phyloP scores from a whole-genome alignment of 768 basidiomycete species.

The Tricholoma matsutake region DNA sequence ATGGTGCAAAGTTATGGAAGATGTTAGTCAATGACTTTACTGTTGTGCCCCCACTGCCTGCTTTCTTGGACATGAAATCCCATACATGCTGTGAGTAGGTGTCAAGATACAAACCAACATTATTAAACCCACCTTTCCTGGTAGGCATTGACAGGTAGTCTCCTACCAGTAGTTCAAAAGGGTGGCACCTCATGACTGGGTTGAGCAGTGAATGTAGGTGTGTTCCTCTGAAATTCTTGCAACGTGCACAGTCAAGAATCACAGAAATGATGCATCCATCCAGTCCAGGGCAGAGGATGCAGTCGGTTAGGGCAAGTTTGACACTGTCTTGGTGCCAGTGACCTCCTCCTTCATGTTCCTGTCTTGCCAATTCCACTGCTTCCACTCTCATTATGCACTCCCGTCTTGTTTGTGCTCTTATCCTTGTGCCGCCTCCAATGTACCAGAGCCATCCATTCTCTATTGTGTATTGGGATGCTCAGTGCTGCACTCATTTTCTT shows the following conservation, averaged over 20 bases:
- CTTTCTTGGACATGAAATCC: conserved; percentile 24
- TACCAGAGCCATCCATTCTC: conserved; percentile 14
- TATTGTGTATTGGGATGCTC: conserved; percentile 5
- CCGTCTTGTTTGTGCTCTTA: background rate
- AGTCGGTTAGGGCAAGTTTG: background rate
- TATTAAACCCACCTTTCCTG: conserved; percentile 29
- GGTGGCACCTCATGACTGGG: conserved; percentile 8
- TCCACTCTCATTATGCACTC: conserved; percentile 7
- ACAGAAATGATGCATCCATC: background rate
- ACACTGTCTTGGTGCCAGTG: background rate
- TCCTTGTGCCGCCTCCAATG: background rate
- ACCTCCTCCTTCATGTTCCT: background rate
- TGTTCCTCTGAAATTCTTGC: conserved; percentile 29
- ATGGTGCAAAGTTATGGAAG: conserved; percentile 1
- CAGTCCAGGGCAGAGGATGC: background rate
- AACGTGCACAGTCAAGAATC: conserved; percentile 6
- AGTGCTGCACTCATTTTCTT: background rate
- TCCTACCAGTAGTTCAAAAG: background rate
- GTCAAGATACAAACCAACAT: conserved; percentile 21
- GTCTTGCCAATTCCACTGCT: background rate
- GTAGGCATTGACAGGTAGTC: conserved; percentile 12
- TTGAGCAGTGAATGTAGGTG: conserved; percentile 31
- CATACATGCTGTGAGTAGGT: conserved; percentile 27
- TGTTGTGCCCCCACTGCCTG: background rate
- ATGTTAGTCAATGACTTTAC: conserved; percentile 10